Base-by-base conservation (phyloP, 192 early-diverging fungal species). In the Coemansia javaensis region DNA sequence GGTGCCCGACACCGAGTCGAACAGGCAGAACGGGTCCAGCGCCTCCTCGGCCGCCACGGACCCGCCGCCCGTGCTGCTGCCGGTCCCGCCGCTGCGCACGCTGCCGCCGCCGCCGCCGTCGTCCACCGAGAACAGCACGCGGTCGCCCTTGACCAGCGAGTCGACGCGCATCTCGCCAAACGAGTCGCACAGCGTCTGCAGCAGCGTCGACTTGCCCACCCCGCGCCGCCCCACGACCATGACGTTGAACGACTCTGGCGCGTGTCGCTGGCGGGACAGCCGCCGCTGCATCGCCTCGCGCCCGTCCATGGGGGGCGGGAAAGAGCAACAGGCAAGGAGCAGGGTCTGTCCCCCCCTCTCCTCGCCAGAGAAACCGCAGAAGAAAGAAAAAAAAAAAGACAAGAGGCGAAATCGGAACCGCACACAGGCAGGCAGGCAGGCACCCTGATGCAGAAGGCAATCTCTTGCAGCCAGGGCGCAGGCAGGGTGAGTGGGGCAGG, bases 181-280 rank as follows among this genome's bases (percentile, higher is more conserved):
- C n/a, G 82, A 80, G 42, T 80, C 81, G 36, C 81, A 81, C 17
- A 90, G 33, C 1, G 80, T 79, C 49, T 90, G 88, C 4, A 90
- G 48, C 25, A 90, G 66, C 7, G 81, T 84, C 0, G 88, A 90
- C 46, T 90, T 90, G 18, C 88, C 88, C 1, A 88, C 86, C 11
- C 70, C 70, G 17, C 58, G 50, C 10, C 47, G 47, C 5, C 70
- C 70, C 14, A 43, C 70, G 9, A 74, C 63, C 50, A 74, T 52
- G 14, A 66, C 25, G 40, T 74, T 74, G 50, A 74, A 57, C 11
- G 70, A 38, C 47, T 66, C 70, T 14, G 51, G 54, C 14, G 54
- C 32, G 12, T 62, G 44, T 22, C 47, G 70, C 5, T 50, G 53
- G 27, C 30, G 40, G 1, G 70, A 62, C 28, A 73, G 54, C 17